phyloP scores from a whole-genome alignment of 2,329 filamentous ascomycete genomes.

The Calonectria hawksworthii region DNA sequence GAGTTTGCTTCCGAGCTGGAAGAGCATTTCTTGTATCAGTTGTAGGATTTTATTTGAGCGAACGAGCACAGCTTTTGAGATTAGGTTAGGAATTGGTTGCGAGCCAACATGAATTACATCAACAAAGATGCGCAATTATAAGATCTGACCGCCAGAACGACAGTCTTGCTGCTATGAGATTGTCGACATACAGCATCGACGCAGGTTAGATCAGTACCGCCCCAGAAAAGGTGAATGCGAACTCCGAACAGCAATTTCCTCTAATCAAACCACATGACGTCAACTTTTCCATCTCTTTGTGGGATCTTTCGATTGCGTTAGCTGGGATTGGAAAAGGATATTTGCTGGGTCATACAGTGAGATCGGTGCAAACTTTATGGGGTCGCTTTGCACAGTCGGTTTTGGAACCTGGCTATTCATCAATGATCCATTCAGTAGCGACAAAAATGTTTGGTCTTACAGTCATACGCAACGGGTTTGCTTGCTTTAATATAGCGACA shows the following conservation, averaged over 20 bases:
- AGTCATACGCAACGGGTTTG: background rate
- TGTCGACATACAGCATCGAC: background rate
- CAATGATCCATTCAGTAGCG: background rate
- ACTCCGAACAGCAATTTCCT: background rate
- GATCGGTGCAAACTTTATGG: background rate
- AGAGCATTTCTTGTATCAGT: slow-evolving; percentile 41
- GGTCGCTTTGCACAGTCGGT: background rate
- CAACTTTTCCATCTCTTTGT: background rate
- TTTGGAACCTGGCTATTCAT: background rate
- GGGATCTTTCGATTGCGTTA: background rate
- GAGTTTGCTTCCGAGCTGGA: slow-evolving; percentile 47
- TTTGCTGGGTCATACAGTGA: background rate
- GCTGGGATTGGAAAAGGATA: background rate
- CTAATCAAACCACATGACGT: background rate
- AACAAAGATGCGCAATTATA: background rate
- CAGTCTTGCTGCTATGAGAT: background rate
- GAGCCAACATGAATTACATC: background rate
- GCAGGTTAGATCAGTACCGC: no score
- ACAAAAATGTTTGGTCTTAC: background rate
- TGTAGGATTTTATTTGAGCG: background rate
- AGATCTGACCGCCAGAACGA: no score
- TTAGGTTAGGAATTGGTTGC: background rate
- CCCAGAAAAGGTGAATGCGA: no score
- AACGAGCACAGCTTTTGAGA: background rate
- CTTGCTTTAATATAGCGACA: background rate